These are phyloP conservation scores for Yarrowia sp. DNA, from an alignment of 805 yeast genomes.

Conservation along the genomic window DNA sequence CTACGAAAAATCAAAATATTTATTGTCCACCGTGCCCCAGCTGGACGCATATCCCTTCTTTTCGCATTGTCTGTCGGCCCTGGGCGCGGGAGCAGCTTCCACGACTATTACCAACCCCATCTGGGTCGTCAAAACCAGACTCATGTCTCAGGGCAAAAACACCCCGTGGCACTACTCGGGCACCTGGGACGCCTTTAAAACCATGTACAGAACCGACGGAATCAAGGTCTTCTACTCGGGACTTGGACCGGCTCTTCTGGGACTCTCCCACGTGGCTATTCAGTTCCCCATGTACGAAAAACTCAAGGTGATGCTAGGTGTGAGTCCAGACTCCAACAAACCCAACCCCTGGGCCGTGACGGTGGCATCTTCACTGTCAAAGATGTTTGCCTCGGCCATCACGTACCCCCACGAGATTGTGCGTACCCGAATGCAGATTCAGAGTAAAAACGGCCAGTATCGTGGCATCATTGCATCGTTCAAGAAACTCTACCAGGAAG, in stretches of 20 bases:
- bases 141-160: conserved; percentile 58
- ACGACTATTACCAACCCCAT: conserved; percentile 88
- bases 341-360: conserved; percentile 32
- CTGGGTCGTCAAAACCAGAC: conserved; percentile 94
- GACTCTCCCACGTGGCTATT: conserved; percentile 88
- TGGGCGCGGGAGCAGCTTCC: conserved; percentile 84
- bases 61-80: conserved; percentile 55
- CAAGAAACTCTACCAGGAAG: conserved; percentile 49
- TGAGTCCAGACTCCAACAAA: not conserved
- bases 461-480: conserved; percentile 40
- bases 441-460: conserved; percentile 33
- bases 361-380: conserved; percentile 72
- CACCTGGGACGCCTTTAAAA: conserved; percentile 76
- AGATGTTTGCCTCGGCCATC: conserved; percentile 80
- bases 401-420: conserved; percentile 96
- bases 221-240: conserved; percentile 80
- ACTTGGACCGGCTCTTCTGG: conserved; percentile 82
- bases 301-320: conserved; percentile 53
- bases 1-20: conserved; percentile 70
- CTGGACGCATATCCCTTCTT: conserved; percentile 37
- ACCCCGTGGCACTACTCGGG: conserved; percentile 57
- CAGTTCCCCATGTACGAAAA: conserved; percentile 93
- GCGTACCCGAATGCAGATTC: conserved; percentile 83
- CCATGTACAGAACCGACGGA: conserved; percentile 81
- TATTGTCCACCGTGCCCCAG: conserved; percentile 36